Conservation (phyloP, 805 yeast genomes). For the Lipomyces yamadae region DNA sequence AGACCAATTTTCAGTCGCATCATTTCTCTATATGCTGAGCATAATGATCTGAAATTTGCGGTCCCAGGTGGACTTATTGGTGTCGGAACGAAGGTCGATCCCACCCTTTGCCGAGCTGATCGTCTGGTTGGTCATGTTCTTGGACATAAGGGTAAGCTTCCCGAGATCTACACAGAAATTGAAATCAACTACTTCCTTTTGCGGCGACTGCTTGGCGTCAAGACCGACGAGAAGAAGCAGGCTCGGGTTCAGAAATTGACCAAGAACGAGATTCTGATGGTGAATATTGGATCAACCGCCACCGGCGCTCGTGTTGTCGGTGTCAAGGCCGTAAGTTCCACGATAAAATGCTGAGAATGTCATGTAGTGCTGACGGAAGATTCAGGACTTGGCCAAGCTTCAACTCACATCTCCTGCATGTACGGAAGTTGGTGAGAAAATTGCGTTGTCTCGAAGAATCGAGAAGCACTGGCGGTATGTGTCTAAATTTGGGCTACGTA, state of each 20-base stretch:
- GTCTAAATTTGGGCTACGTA: neutral
- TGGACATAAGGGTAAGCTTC: constrained; percentile 95
- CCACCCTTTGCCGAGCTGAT: constrained; percentile 98
- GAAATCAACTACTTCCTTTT: constrained; percentile 96
- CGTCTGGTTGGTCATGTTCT: constrained; percentile 99
- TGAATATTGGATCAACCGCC: constrained; percentile 98
- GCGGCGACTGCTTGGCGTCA: constrained; percentile 96
- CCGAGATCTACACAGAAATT: constrained; percentile 94
- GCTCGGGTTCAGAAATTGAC: constrained; percentile 96
- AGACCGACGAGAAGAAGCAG: constrained; percentile 80
- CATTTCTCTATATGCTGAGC: constrained; percentile 94
- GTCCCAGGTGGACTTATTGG: constrained; percentile 99
- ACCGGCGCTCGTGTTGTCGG: constrained; percentile 99
- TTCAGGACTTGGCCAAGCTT: constrained; percentile 91
- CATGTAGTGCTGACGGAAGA: neutral
- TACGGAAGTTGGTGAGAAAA: constrained; percentile 97
- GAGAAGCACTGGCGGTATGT: constrained; percentile 94
- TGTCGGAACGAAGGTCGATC: constrained; percentile 99
- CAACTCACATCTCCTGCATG: constrained; percentile 97
- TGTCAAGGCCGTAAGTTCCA: constrained; percentile 68
- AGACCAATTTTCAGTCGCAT: constrained; percentile 94
- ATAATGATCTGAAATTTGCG: constrained; percentile 96
- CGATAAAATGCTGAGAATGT: neutral
- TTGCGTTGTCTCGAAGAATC: constrained; percentile 97
- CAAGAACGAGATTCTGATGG: constrained; percentile 96